Evolutionary conservation across 2,329 filamentous ascomycete species (phyloP).

Genomic region (Myriosclerotinia curreyana): DNA sequence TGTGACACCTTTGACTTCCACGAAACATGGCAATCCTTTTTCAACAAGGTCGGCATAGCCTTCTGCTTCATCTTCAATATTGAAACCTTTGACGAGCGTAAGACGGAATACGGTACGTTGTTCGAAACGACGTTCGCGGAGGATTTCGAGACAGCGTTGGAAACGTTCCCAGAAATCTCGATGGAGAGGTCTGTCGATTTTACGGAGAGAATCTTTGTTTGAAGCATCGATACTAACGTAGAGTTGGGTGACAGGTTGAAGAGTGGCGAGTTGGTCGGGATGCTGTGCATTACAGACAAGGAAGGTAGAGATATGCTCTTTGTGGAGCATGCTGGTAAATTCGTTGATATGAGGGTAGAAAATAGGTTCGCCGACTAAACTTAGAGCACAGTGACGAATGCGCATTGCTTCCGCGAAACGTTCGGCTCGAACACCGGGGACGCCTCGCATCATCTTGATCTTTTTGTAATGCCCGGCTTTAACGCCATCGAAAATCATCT

Average conservation of each 20-base stretch:
- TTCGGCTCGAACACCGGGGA: conserved; percentile 88
- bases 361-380: conserved; percentile 93
- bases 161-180: conserved; percentile 98
- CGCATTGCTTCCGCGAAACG: conserved; percentile 89
- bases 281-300: conserved; percentile 97
- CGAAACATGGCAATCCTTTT: conserved; percentile 81
- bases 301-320: conserved; percentile 86
- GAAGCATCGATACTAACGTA: conserved; percentile 96
- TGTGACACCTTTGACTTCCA: conserved; percentile 95
- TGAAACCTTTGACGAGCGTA: conserved; percentile 96
- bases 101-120: conserved; percentile 94
- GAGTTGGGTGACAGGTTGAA: conserved; percentile 86
- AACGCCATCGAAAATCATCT: conserved; percentile 85
- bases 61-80: conserved; percentile 86
- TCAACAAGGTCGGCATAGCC: conserved; percentile 90
- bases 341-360: conserved; percentile 98
- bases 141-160: conserved; percentile 82
- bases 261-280: conserved; percentile 78
- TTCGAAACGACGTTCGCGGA: conserved; percentile 75
- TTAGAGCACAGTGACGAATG: conserved; percentile 89
- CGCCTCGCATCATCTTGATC: conserved; percentile 94
- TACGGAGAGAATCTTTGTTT: conserved; percentile 80
- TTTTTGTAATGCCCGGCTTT: conserved; percentile 94
- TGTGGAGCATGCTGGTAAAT: conserved; percentile 79
- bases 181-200: conserved; percentile 88